A percentile compares a stretch with the other conserved stretches of the same genome.
Evolutionary conservation across 257 asterid species (phyloP).

Genomic region (Thymus quinquecostatus): DNA sequence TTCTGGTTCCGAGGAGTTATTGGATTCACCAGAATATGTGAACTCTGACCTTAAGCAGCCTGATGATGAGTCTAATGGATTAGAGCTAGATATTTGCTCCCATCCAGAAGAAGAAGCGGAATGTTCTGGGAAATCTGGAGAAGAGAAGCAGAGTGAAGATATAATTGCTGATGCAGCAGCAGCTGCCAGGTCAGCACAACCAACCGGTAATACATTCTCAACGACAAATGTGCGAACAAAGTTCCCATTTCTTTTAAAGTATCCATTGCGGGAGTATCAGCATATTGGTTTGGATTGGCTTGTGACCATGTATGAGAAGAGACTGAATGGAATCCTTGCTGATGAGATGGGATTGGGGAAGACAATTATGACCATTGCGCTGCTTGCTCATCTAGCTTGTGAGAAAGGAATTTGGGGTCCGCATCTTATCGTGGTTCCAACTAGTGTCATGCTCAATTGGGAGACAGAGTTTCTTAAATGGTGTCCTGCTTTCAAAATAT

Average conservation of each 20-base stretch:
- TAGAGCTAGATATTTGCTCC: slow-evolving; percentile 40
- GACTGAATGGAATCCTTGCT: slow-evolving; percentile 97
- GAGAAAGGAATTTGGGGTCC: slow-evolving; percentile 99
- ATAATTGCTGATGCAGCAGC: slow-evolving; percentile 98
- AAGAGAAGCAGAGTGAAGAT: slow-evolving; percentile 64
- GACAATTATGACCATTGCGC: slow-evolving; percentile 98
- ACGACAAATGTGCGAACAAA: slow-evolving; percentile 95
- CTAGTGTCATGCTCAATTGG: slow-evolving; percentile 99
- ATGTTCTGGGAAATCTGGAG: slow-evolving; percentile 52
- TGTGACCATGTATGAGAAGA: slow-evolving; percentile 97
- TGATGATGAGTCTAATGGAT: slow-evolving; percentile 49
- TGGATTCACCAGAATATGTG: slow-evolving; percentile 47
- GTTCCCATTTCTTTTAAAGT: slow-evolving; percentile 96
- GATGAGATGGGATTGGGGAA: slow-evolving; percentile 99
- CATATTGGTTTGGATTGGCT: slow-evolving; percentile 99
- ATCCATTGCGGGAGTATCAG: slow-evolving; percentile 97
- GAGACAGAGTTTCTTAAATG: slow-evolving; percentile 98
- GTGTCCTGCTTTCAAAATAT: slow-evolving; percentile 99
- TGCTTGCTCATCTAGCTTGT: slow-evolving; percentile 96
- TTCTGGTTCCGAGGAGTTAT: slow-evolving; percentile 66
- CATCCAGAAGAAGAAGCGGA: slow-evolving; percentile 55
- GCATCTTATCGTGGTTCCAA: slow-evolving; percentile 98
- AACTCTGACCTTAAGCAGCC: slow-evolving; percentile 45
- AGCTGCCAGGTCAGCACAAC: slow-evolving; percentile 98
- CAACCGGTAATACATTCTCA: slow-evolving; percentile 95